A percentile compares a stretch with the other conserved stretches of the same genome.
Evolutionary conservation across 176 grass and related monocot genomes (phyloP).

Genomic region (Phoenix roebelenii): DNA sequence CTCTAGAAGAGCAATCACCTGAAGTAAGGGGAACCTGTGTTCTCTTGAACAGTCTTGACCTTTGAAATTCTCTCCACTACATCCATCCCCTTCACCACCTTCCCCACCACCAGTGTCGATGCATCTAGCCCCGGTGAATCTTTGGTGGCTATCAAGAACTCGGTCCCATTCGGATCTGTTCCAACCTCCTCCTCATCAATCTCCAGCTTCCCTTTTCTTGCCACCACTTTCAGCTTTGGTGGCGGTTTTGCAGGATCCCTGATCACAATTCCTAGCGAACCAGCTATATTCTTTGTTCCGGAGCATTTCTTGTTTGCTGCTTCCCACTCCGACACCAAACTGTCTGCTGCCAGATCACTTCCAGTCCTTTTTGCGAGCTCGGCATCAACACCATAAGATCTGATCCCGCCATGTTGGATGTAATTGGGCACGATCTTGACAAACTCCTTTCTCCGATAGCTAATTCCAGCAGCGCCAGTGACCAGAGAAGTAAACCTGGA

Average conservation of each 20-base stretch:
- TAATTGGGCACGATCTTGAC: conserved; percentile 67
- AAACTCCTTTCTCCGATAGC: conserved; percentile 92
- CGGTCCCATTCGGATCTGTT: conserved; percentile 58
- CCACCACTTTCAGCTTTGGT: conserved; percentile 78
- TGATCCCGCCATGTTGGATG: conserved; percentile 76
- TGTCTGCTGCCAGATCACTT: conserved; percentile 23
- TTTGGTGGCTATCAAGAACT: conserved; percentile 58
- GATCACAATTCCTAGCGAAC: conserved; percentile 60
- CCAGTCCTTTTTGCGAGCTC: conserved; percentile 25
- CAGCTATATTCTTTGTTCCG: conserved; percentile 25
- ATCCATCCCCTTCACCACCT: conserved; percentile 81
- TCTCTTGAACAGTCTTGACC: conserved; percentile 77
- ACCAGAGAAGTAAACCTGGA: conserved; percentile 57
- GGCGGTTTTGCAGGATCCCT: conserved; percentile 66
- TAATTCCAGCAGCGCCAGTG: conserved; percentile 40
- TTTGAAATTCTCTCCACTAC: conserved; percentile 58
- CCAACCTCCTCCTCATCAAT: conserved; percentile 58
- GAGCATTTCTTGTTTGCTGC: conserved; percentile 28
- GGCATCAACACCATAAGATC: conserved; percentile 38
- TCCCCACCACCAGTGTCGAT: conserved; percentile 50
- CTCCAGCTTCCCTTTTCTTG: conserved; percentile 53
- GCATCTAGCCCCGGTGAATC: conserved; percentile 60
- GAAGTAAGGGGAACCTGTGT: conserved; percentile 73
- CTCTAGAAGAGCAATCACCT: conserved; percentile 20
- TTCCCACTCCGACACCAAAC: conserved; percentile 44